Base-by-base conservation (phyloP, 1,139 yeast species). In the Geotrichum siamense region DNA sequence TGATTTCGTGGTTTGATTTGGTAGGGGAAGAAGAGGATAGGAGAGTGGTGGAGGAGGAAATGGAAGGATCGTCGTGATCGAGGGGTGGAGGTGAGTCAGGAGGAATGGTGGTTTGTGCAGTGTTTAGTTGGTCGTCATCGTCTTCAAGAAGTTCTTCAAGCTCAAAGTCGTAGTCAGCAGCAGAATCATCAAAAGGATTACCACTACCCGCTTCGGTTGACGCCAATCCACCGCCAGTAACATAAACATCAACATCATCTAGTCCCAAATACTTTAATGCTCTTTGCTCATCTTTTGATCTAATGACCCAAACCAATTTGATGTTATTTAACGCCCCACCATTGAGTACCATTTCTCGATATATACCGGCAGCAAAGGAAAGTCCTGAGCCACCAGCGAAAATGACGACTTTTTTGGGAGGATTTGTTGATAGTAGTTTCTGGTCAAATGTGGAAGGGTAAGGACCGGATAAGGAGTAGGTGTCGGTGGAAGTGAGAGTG, bases 381-480 rank as follows among this genome's bases (percentile, higher is more conserved):
- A 87, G 73, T 0, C 96, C 96, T 0, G 94, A 77, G 0, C 96
- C 96, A 6, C 96, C 96, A 28, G 87, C 82, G 3, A 86, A 62
- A 6, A 86, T 71, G 8, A 72, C 60, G 0, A 79, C 75, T 42
- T 75, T 70, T 33, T 72, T 72, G 0, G 77, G 78, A n/a, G n/a
- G n/a, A n/a, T n/a, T n/a, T 1, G 77, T 67, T 36, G 58, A 58
- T 45, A 62, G 62, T 37, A 66, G 65, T 23, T 54, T 55, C 38
- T 54, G 47, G 26, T 50, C 45, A 6, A 58, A 45, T 9, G 20
- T 21, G 2, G 66, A 56, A 9, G 52, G 39, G 44, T 52, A 65
- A 0, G 69, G 70, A 0, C 68, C 67, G 37, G 48, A 48, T 2
- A 60, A 44, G 1, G 57, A 44, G 33, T 54, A 58, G 3, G 16